Base-by-base conservation (phyloP, 495 filamentous ascomycete species). In the Penicillium arizonense region DNA sequence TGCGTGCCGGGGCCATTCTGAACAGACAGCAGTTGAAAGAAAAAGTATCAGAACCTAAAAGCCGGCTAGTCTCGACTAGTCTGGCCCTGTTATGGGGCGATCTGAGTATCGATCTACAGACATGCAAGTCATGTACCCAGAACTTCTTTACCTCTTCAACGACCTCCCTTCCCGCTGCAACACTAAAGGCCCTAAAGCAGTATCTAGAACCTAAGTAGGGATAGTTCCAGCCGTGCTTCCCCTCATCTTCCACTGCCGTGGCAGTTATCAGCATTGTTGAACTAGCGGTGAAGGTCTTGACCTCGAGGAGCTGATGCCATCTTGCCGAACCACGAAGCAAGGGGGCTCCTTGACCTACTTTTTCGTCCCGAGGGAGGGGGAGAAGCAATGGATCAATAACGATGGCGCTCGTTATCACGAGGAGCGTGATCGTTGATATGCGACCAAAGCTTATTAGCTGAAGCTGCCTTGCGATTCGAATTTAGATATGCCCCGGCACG, bases 251-350 rank as follows among this genome's bases (percentile, higher is more conserved):
- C 44, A 44, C 40, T 30, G 9, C 24, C 34, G 23, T 6, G 23
- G 13, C 3, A 28, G 5, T 11, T 38, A 36, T 43, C 47, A 11
- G 53, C 18, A 35, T n/a, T 45, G 24, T 3, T 5, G 18, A 58
- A 62, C 55, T 43, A 65, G 62, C 62, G 62, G 62, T 65, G 62
- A 57, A 53, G 47, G 26, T 16, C 21, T 40, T 45, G 37, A 13
- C 44, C 13, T 18, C 34, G 23, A 45, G 21, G 21, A 39, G 26
- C 47, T 59, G 59, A 62, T 65, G 59, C 41, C 58, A 55, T 49
- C 61, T 42, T 50, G 59, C 59, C 62, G 52, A 59, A 8, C 7
- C 56, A 65, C 44, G 62, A 56, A 59, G 62, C 59, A 59, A 55
- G 58, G 51, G 24, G 7, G 32, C 32, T 36, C 30, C 36, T 32